A percentile compares a stretch with the other conserved stretches of the same genome.
Evolutionary conservation across 805 yeast genomes (phyloP).

Genomic region (Saccharomycopsis selenospora): DNA sequence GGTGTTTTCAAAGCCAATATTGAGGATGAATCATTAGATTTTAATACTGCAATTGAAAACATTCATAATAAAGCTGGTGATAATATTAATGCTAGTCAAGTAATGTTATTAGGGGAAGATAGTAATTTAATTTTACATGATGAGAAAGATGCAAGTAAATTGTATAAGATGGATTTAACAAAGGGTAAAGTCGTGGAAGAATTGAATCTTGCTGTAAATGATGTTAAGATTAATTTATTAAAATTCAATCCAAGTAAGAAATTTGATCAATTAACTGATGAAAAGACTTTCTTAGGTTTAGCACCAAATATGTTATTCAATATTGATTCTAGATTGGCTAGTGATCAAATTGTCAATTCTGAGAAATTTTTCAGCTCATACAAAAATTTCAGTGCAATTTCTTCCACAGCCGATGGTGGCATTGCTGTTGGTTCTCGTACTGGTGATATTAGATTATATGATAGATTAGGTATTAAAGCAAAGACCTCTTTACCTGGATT

Average conservation of each 20-base stretch:
- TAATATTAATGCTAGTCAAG: slow-evolving; percentile 46
- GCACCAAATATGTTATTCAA: slow-evolving; percentile 60
- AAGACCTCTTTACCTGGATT: slow-evolving; percentile 75
- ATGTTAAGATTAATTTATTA: slow-evolving; percentile 40
- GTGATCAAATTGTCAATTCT: slow-evolving; percentile 50
- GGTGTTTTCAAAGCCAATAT: slow-evolving; percentile 69
- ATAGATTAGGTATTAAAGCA: slow-evolving; percentile 66
- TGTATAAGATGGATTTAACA: slow-evolving; percentile 73
- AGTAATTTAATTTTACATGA: slow-evolving; percentile 53
- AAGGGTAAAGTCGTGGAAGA: slow-evolving; percentile 82
- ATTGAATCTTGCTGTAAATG: slow-evolving; percentile 49
- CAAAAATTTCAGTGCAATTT: slow-evolving; percentile 48
- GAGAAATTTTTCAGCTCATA: slow-evolving; percentile 52
- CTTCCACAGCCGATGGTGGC: slow-evolving; percentile 68
- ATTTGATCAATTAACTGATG: slow-evolving; percentile 65
- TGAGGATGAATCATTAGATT: slow-evolving; percentile 45
- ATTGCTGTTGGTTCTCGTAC: slow-evolving; percentile 68
- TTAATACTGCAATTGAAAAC: slow-evolving; percentile 59
- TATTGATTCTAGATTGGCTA: slow-evolving; percentile 68
- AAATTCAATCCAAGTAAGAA: slow-evolving; percentile 66
- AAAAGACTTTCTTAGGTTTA: slow-evolving; percentile 67
- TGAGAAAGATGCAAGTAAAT: slow-evolving; percentile 33
- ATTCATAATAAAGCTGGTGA: slow-evolving; percentile 44
- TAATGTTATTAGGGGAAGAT: slow-evolving; percentile 77
- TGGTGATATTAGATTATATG: slow-evolving; percentile 73